Evolutionary conservation across 495 filamentous ascomycete species (phyloP).

Genomic region (Thermothielavioides terrestris): DNA sequence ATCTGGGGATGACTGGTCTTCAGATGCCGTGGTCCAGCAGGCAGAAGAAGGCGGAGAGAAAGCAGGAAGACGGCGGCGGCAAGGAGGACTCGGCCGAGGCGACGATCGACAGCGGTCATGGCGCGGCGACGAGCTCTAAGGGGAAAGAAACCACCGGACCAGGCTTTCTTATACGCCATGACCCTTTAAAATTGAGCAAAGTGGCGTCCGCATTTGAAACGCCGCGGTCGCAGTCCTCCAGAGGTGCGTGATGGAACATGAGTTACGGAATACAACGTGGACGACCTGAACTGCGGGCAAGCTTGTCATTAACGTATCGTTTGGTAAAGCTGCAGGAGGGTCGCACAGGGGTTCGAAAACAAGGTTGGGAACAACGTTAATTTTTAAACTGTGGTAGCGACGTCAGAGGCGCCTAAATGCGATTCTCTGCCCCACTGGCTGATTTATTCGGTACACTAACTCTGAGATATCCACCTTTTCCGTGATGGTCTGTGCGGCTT

Average conservation of each 20-base stretch:
- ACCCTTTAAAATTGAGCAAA: neutral
- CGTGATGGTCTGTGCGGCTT: too few relatives aligned
- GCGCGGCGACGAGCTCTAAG: neutral
- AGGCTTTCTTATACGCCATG: neutral
- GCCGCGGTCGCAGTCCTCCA: neutral
- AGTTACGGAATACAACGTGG: neutral
- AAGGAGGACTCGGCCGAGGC: conserved; percentile 12
- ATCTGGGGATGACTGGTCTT: neutral
- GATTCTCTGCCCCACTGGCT: too few relatives aligned
- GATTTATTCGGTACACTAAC: too few relatives aligned
- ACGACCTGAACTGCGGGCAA: too few relatives aligned
- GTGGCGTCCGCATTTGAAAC: neutral
- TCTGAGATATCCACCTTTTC: too few relatives aligned
- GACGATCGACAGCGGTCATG: conserved; percentile 2
- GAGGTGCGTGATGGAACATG: neutral
- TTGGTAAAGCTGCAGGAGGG: too few relatives aligned
- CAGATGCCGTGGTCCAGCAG: neutral
- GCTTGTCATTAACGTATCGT: too few relatives aligned
- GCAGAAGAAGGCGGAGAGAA: conserved; percentile 7
- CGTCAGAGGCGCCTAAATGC: too few relatives aligned
- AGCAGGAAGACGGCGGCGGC: conserved; percentile 11
- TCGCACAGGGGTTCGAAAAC: too few relatives aligned
- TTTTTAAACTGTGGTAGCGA: too few relatives aligned
- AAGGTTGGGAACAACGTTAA: too few relatives aligned
- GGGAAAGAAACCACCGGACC: neutral